Conservation (phyloP, 2,329 filamentous ascomycete species). For the Alternaria arbusti region DNA sequence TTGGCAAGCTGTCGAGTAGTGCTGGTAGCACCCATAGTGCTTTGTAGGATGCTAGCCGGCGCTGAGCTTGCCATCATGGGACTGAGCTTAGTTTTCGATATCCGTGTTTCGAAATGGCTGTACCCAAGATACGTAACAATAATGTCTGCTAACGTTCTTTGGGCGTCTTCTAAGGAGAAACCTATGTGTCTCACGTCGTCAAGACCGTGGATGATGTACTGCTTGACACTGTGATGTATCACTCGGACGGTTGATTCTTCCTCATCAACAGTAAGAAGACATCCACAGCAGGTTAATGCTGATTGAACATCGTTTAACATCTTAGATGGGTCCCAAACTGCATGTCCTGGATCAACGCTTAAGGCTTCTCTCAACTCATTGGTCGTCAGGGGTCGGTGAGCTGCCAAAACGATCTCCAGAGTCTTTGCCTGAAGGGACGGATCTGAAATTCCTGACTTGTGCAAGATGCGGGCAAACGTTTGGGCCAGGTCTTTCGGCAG, state of each 20-base stretch:
- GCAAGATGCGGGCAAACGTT: conserved; percentile 10
- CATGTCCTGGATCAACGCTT: conserved; percentile 45
- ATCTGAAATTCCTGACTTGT: conserved; percentile 1
- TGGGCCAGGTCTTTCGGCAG: conserved; percentile 25
- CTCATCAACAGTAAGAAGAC: conserved; percentile 30
- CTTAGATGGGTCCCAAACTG: conserved; percentile 17
- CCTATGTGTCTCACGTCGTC: background rate
- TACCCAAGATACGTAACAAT: conserved; percentile 32
- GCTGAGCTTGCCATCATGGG: too few relatives aligned
- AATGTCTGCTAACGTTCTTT: conserved; percentile 20
- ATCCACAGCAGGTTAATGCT: conserved; percentile 29
- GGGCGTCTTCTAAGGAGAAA: conserved; percentile 10
- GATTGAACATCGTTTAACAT: conserved; percentile 23
- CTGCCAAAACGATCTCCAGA: conserved; percentile 42
- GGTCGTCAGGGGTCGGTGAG: conserved; percentile 37
- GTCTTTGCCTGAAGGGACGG: conserved; percentile 27
- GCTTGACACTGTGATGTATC: conserved; percentile 28
- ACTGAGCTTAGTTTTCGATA: too few relatives aligned
- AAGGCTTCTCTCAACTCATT: conserved; percentile 51
- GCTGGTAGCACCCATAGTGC: too few relatives aligned
- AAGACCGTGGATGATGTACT: conserved; percentile 18
- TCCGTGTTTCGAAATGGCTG: conserved; percentile 24
- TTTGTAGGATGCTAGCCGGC: too few relatives aligned
- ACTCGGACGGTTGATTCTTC: conserved; percentile 30
- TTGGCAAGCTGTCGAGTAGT: too few relatives aligned